A percentile compares a stretch with the other conserved stretches of the same genome.
phyloP scores from a whole-genome alignment of 148 eudicot species.

The Amaranthus palmeri region DNA sequence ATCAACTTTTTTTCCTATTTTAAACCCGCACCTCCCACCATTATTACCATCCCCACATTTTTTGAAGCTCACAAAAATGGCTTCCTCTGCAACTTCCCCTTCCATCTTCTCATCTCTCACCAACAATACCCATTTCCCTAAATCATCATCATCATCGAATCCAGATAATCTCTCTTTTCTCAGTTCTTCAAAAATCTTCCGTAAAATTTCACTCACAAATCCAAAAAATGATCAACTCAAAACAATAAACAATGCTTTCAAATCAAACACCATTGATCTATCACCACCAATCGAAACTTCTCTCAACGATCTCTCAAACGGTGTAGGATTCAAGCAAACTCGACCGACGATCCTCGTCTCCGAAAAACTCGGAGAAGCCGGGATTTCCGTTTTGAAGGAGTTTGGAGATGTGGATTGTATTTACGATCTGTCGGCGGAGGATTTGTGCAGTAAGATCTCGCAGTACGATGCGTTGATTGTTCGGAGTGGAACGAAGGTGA shows the following conservation, averaged over 20 bases:
- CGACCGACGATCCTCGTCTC: constrained; percentile 64
- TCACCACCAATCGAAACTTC: neutral
- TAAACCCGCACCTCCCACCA: no score
- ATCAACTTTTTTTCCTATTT: no score
- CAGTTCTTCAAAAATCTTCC: neutral
- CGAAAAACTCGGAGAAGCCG: constrained; percentile 86
- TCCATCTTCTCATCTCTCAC: constrained; percentile 5
- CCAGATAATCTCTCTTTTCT: neutral
- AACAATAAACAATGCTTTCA: constrained; percentile 10
- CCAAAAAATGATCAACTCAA: neutral
- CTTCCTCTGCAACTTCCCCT: constrained; percentile 15
- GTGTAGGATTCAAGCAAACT: neutral
- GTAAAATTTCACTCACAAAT: constrained; percentile 4
- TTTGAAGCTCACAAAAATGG: constrained; percentile 11
- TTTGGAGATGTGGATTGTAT: constrained; percentile 58
- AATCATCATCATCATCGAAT: constrained; percentile 4
- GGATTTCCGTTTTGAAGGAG: constrained; percentile 48
- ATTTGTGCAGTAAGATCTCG: constrained; percentile 48
- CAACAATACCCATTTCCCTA: neutral
- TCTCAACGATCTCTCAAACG: no score
- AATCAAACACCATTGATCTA: constrained; percentile 5
- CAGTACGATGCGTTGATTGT: constrained; percentile 71
- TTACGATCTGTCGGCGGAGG: constrained; percentile 53
- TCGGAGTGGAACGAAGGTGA: constrained; percentile 84
- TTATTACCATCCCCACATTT: neutral